Evolutionary conservation across 345 rosid genomes (phyloP).

Genomic region (Lumnitzera racemosa): DNA sequence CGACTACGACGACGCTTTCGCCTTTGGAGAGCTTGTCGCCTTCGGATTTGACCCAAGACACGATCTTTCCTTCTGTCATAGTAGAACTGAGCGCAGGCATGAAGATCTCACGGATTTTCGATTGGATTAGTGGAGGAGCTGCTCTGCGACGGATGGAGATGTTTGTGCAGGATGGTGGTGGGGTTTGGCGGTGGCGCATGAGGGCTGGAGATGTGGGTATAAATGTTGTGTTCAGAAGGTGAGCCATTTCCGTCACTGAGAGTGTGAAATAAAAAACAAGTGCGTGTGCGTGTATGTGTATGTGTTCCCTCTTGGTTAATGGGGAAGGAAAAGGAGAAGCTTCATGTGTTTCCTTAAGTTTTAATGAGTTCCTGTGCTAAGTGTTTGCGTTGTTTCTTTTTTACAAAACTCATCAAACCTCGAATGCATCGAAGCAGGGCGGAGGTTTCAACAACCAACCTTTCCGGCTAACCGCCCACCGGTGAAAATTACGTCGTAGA

Average conservation of each 20-base stretch:
- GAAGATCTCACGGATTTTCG: constrained; percentile 94
- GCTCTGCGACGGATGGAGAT: constrained; percentile 13
- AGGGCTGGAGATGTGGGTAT: constrained; percentile 36
- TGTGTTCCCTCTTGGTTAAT: neutral
- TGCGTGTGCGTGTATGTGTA: neutral
- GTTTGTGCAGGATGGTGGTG: too few species aligned
- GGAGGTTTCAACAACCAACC: constrained; percentile 39
- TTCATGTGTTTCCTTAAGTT: constrained; percentile 11
- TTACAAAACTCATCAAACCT: too few species aligned
- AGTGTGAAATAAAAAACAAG: neutral
- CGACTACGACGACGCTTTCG: constrained; percentile 91
- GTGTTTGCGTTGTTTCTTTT: too few species aligned
- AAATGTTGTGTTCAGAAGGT: constrained; percentile 54
- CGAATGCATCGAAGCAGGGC: constrained; percentile 68
- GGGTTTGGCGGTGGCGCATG: constrained; percentile 6
- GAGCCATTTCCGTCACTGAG: constrained; percentile 35
- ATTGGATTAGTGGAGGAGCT: constrained; percentile 20
- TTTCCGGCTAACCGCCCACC: too few species aligned
- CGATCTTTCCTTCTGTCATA: constrained; percentile 94
- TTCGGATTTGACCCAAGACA: constrained; percentile 87
- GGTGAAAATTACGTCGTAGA: too few species aligned
- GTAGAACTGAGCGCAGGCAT: constrained; percentile 99
- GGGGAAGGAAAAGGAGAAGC: neutral
- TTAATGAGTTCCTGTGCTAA: too few species aligned
- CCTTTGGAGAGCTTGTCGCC: constrained; percentile 87